Conservation (phyloP, 257 asterid genomes). For the Oldenlandia corymbosa region DNA sequence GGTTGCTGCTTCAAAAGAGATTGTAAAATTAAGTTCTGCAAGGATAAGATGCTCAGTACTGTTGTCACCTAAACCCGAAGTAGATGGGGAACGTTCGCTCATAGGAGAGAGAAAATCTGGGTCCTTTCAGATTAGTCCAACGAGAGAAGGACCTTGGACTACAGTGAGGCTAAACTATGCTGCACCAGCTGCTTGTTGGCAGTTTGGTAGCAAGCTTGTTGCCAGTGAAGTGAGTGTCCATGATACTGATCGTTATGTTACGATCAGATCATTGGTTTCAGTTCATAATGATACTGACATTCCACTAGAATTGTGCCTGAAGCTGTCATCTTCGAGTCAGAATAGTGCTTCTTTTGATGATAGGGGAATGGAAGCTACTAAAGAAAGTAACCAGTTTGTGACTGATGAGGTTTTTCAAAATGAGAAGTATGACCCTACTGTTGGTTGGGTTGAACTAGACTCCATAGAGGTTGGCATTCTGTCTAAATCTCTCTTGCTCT, state of each 20-base stretch:
- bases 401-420: constrained; percentile 73
- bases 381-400: constrained; percentile 34
- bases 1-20: constrained; percentile 28
- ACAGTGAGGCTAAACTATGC: constrained; percentile 75
- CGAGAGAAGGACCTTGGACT: constrained; percentile 91
- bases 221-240: constrained; percentile 85
- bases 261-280: constrained; percentile 79
- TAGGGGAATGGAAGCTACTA: constrained; percentile 23
- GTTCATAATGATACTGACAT: constrained; percentile 71
- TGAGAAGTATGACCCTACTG: constrained; percentile 44
- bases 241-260: constrained; percentile 72
- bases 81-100: constrained; percentile 28
- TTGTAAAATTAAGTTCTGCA: constrained; percentile 28
- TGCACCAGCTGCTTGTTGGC: constrained; percentile 94
- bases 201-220: constrained; percentile 64
- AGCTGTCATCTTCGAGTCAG: constrained; percentile 37
- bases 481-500: background rate
- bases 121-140: constrained; percentile 78
- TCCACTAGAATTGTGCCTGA: constrained; percentile 64
- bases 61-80: constrained; percentile 43
- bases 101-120: constrained; percentile 44
- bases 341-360: constrained; percentile 23
- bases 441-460: constrained; percentile 63
- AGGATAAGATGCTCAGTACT: constrained; percentile 63
- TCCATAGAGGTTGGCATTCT: constrained; percentile 46